Base-by-base conservation (phyloP, 1,139 yeast species). In the Debaryomyces psychrophilus region DNA sequence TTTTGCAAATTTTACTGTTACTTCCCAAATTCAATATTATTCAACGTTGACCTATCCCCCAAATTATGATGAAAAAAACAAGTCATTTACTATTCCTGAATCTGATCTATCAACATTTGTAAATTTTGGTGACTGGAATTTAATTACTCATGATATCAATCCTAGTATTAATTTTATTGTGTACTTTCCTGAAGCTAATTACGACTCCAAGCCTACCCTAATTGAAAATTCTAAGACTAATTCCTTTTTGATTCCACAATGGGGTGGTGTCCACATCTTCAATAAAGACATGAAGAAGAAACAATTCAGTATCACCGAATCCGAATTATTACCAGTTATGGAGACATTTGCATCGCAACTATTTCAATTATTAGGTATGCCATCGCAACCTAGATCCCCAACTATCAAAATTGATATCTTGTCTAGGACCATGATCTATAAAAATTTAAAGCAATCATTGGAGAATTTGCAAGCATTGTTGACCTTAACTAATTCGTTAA, bases 221-320 rank as follows among this genome's bases (percentile, higher is more conserved):
- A 75, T 79, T 45, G 76, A 69, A 44, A 66, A 73, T 45, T 78
- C 87, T 0, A 50, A 53, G 1, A 77, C 89, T 44, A 81, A 86
- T 57, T 82, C 93, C 37, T 92, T 87, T 60, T 65, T 88, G 44
- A 80, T 92, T 27, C 96, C 97, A 6, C 96, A 89, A 67, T 92
- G 96, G 96, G 98, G 98, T 18, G 86, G 87, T 2, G 76, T 85
- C 3, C 64, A 68, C 43, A 73, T 85, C 20, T 64, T 79, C 47
- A 81, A 84, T 57, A 70, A 76, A 36, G 62, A 68, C 4, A 55
- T 64, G 22, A 50, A 55, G 22, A 62, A 67, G 44, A 46, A 68
- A 0, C 50, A 51, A 5, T 40, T 54, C 4, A 56, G 51, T 25
- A 57, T 85, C 26, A 56, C 73, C 1, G 66, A 69, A 27, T 64